phyloP scores from a whole-genome alignment of 2,329 filamentous ascomycete genomes.

The Pyricularia sp. region DNA sequence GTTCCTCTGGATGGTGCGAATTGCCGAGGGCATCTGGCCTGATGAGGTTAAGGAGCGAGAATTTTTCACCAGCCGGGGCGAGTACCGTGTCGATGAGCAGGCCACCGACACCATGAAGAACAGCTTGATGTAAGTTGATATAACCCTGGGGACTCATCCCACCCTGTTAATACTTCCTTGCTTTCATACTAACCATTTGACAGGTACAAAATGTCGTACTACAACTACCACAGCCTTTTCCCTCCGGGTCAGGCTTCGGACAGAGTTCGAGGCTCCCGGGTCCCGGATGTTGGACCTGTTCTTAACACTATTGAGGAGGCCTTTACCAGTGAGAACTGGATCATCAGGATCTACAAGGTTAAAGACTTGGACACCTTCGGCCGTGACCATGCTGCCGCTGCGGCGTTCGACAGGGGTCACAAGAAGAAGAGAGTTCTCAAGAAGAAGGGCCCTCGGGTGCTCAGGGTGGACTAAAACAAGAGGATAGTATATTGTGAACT shows the following conservation, averaged over 20 bases:
- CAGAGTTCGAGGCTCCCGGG: constrained; percentile 66
- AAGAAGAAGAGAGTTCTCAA: constrained; percentile 72
- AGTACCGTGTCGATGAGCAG: constrained; percentile 87
- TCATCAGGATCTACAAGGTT: constrained; percentile 99
- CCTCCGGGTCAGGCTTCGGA: constrained; percentile 81
- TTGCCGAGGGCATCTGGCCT: constrained; percentile 99
- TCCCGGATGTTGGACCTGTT: constrained; percentile 75
- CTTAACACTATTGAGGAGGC: constrained; percentile 90
- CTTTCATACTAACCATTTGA: neutral
- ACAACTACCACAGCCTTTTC: constrained; percentile 91
- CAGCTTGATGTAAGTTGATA: constrained; percentile 75
- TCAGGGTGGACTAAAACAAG: constrained; percentile 53
- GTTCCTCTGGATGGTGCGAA: constrained; percentile 99
- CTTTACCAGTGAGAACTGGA: constrained; percentile 99
- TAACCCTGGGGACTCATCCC: neutral
- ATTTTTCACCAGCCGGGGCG: constrained; percentile 86
- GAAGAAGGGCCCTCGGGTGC: constrained; percentile 56
- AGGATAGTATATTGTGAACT: neutral
- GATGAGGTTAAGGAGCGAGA: constrained; percentile 95
- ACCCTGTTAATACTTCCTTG: neutral
- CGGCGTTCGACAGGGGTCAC: constrained; percentile 63
- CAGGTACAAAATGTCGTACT: constrained; percentile 99
- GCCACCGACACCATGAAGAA: constrained; percentile 97
- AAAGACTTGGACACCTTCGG: constrained; percentile 97
- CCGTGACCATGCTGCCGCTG: constrained; percentile 61